Base-by-base conservation (phyloP, 1,284 basidiomycete genomes). In the Coriolopsis trogii region DNA sequence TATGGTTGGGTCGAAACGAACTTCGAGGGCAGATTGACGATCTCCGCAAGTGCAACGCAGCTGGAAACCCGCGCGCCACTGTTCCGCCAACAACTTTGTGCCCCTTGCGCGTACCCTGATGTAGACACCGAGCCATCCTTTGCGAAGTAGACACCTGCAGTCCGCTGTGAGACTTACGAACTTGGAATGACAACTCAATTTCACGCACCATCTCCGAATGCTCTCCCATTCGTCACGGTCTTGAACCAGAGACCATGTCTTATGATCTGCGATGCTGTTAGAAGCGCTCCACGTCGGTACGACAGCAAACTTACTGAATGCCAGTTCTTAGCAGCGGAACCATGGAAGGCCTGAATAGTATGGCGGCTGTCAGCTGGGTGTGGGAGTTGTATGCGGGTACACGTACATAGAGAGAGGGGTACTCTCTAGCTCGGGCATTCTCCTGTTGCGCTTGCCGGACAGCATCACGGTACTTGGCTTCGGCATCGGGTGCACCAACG, bases 211-310 rank as follows among this genome's bases (percentile, higher is more conserved):
- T 87, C 45, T n/a, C 84, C 84, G 58, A 71, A 80, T 2, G 79
- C 75, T 41, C 84, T 69, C 7, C 84, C 84, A 61, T 87, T 59
- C 7, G 71, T 64, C 20, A 81, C 53, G 0, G 60, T 63, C 63
- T 78, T 81, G 65, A 70, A 80, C 81, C 83, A 85, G 6, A 86
- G 67, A 3, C 84, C 84, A 61, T 87, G 80, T 6, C 83, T 75
- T 49, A 87, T 80, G 51, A 87, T 86, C 82, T 85, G 34, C 3
- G 26, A 16, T 18, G n/a, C 15, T n/a, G n/a, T n/a, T n/a, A n/a
- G n/a, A n/a, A n/a, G n/a, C n/a, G n/a, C n/a, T n/a, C n/a, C n/a
- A n/a, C n/a, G n/a, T n/a, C n/a, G n/a, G n/a, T n/a, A n/a, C n/a
- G n/a, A n/a, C 10, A 6, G 7, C n/a, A 23, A n/a, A 49, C 72